Evolutionary conservation across 2,329 filamentous ascomycete genomes (phyloP), one percentile per base, ranked within the genome.

Genomic region (Neonectria coccinea): DNA sequence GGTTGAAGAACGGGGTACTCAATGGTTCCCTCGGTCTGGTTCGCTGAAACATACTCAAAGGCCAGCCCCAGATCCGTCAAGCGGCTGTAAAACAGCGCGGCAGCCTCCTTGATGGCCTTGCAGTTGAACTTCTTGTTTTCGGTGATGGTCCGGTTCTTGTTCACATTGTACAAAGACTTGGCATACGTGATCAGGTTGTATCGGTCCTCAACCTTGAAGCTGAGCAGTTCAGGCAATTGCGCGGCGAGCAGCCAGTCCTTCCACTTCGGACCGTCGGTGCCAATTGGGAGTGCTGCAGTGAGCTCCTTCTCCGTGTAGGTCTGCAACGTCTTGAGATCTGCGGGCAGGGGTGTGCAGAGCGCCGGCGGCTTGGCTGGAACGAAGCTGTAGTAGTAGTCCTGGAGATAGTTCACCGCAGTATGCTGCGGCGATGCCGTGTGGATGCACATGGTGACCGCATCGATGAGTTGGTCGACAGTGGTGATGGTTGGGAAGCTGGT

Each of bases 331-430:
- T 41, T 5, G 27, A 70, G 59, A 12, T 59, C 65, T 1, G 27
- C 11, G 5, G 65, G 67, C 0, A 70, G 36, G 20, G 61, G 20
- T 0, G 65, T 61, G 12, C 65, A 70, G 10, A 70, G 67, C 3
- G 67, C 67, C 0, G 67, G 67, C 0, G 67, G 65, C 61, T 67
- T 70, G 41, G 67, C 53, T 1, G 61, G 61, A 2, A 70, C 65
- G 6, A 70, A 69, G 42, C 61, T 66, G 53, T 67, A 69, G 59
- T 67, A 69, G 39, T 70, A 70, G 39, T 69, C 53, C 4, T 70
- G 67, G 2, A 70, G 56, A 5, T 66, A 70, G 16, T 70, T 70
- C n/a, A 70, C 67, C 0, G 67, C 67, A 0, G 64, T 69, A 8
- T 70, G 67, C 25, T 70, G 67, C 0, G 67, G 64, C 0, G 67